Conservation (phyloP, 345 rosid genomes). For the Firmiana major region DNA sequence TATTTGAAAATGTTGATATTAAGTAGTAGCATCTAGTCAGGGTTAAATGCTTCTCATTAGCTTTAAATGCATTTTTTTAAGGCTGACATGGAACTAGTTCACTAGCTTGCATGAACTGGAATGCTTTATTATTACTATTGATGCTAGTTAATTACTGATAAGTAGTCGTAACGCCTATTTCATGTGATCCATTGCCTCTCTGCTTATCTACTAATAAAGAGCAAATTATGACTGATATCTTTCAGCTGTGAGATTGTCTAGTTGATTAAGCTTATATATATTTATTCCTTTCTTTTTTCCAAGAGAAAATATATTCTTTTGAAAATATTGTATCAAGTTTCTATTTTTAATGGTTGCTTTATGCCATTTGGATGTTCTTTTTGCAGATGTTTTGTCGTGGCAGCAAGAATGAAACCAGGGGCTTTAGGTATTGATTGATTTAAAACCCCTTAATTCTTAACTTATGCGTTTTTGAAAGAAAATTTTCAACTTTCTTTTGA, state of each 20-base stretch:
- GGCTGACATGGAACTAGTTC: neutral
- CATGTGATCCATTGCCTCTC: neutral
- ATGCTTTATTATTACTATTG: neutral
- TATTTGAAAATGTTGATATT: neutral
- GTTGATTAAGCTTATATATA: neutral
- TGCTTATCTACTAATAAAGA: constrained; percentile 2
- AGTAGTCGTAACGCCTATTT: neutral
- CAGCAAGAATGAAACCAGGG: constrained; percentile 88
- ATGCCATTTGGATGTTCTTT: constrained; percentile 17
- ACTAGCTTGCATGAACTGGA: neutral
- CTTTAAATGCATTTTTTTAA: neutral
- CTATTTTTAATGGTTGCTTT: constrained; percentile 11
- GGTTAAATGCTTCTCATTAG: neutral
- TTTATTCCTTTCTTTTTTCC: neutral
- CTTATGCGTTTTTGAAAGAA: neutral
- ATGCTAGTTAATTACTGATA: neutral
- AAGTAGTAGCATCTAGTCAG: constrained; percentile 5
- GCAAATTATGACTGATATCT: neutral
- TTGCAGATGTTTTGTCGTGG: constrained; percentile 94
- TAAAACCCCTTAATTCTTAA: neutral
- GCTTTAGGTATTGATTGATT: constrained; percentile 64
- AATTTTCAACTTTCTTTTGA: neutral
- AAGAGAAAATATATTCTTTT: neutral
- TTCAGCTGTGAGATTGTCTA: constrained; percentile 9
- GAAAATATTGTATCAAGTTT: neutral